These are phyloP conservation scores for Triglochin maritima DNA, from an alignment of 106 monocot genomes.

Conservation along the genomic window DNA sequence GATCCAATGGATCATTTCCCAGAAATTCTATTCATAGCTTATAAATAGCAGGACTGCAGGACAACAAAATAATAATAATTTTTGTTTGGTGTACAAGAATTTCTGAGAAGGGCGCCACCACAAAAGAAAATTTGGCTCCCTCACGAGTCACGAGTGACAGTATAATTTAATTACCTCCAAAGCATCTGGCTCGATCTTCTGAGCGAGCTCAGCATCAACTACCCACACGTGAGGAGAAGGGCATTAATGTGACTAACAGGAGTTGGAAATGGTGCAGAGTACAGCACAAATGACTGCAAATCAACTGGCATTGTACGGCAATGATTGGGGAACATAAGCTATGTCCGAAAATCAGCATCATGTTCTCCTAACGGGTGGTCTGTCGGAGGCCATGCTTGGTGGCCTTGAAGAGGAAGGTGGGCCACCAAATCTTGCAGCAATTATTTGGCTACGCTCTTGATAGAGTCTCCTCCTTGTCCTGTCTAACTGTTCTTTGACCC, in stretches of 20 bases:
- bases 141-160: neutral
- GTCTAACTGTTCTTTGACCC: slow-evolving; percentile 67
- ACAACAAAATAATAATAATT: neutral
- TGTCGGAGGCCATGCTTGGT: slow-evolving; percentile 29
- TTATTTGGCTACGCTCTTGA: slow-evolving; percentile 65
- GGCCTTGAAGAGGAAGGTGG: slow-evolving; percentile 30
- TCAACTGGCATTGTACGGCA: neutral
- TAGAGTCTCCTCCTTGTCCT: slow-evolving; percentile 61
- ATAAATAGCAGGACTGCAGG: neutral
- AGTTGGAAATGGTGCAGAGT: too few relatives aligned
- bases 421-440: slow-evolving; percentile 61
- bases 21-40: too few relatives aligned
- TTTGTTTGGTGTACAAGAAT: neutral
- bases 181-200: too few relatives aligned
- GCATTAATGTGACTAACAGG: too few relatives aligned
- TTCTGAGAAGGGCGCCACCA: neutral
- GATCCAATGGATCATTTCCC: too few relatives aligned
- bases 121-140: neutral
- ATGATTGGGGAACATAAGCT: neutral
- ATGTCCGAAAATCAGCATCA: neutral
- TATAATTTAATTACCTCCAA: neutral
- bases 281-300: neutral
- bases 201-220: too few relatives aligned
- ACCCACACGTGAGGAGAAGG: too few relatives aligned
- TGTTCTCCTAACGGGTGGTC: slow-evolving; percentile 34